phyloP scores from a whole-genome alignment of 768 basidiomycete genomes.

The Boletus rubroflammeus region DNA sequence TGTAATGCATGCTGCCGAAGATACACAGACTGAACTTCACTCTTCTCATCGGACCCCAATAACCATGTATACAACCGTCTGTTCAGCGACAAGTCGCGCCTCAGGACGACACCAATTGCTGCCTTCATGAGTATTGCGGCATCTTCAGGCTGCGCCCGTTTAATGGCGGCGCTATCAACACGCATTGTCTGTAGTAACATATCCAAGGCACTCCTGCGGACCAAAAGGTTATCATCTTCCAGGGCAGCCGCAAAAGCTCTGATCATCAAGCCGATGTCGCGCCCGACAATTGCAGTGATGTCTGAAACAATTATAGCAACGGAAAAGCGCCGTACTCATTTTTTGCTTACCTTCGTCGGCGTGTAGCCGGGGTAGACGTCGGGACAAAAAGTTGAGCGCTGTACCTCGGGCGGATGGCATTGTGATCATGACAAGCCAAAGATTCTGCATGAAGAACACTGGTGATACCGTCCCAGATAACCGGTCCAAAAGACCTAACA shows the following conservation, averaged over 20 bases:
- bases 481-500: slow-evolving; percentile 73
- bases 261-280: slow-evolving; percentile 91
- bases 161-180: slow-evolving; percentile 68
- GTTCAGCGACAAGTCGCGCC: slow-evolving; percentile 90
- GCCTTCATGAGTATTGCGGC: slow-evolving; percentile 81
- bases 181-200: slow-evolving; percentile 74
- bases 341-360: slow-evolving; percentile 60
- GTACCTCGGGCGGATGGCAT: slow-evolving; percentile 82
- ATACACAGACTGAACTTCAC: slow-evolving; percentile 70
- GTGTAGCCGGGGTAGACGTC: slow-evolving; percentile 69
- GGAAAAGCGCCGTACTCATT: background rate
- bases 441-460: slow-evolving; percentile 91
- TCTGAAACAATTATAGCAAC: slow-evolving; percentile 36
- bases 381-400: slow-evolving; percentile 81
- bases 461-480: slow-evolving; percentile 81
- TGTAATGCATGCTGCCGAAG: slow-evolving; percentile 69
- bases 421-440: slow-evolving; percentile 92
- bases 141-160: slow-evolving; percentile 68
- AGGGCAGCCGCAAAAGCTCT: slow-evolving; percentile 86
- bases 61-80: slow-evolving; percentile 93
- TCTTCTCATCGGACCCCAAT: slow-evolving; percentile 75
- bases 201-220: slow-evolving; percentile 82
- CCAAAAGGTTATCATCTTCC: slow-evolving; percentile 92
- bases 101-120: slow-evolving; percentile 83
- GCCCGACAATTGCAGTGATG: slow-evolving; percentile 69